Evolutionary conservation across 2,329 filamentous ascomycete species (phyloP), one percentile per base, ranked within the genome.

Genomic region (Purpureocillium lavendulum): DNA sequence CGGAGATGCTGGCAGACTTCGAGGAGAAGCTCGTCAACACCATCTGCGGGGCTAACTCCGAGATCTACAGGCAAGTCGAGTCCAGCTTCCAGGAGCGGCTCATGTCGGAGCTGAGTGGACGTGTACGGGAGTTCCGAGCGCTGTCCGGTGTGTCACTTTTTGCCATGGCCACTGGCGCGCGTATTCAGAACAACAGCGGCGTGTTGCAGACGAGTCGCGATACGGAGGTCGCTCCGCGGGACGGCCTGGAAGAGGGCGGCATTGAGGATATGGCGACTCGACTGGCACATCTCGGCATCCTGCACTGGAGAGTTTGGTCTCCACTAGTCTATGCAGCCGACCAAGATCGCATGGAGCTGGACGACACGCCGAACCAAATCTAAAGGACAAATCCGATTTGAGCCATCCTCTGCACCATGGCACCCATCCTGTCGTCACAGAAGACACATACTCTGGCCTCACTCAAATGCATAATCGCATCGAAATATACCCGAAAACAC

Each of bases 251-350:
- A 36, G 73, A 77, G 36, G 67, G 65, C 33, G 69, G 71, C 28
- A 53, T 84, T 30, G 70, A 73, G 33, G 81, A 87, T 42, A 77
- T 95, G 58, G 79, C 86, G 1, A 82, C 80, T 33, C 79, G 86
- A 34, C 71, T 95, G 37, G 82, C 87, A 6, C 90, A 96, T 54
- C 77, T 96, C 33, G 80, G 85, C 12, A 72, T 92, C 6, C 65
- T 97, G 17, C 88, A 96, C 61, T 96, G 89, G 88, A 76, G 86
- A 36, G 83, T 95, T 3, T 97, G 89, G 87, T 75, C 77, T 2
- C 76, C 77, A 2, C 67, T 94, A 39, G 78, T 84, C 11, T 95
- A 95, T 56, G 48, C 64, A 12, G 60, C 59, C 18, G 69, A 67
- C 21, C 43, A 52, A 24, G 60, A 66, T 38, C 58, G 57, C 36